Evolutionary conservation across 2,329 filamentous ascomycete genomes (phyloP), one percentile per base, ranked within the genome.

Genomic region (Nigrospora sphaerica): DNA sequence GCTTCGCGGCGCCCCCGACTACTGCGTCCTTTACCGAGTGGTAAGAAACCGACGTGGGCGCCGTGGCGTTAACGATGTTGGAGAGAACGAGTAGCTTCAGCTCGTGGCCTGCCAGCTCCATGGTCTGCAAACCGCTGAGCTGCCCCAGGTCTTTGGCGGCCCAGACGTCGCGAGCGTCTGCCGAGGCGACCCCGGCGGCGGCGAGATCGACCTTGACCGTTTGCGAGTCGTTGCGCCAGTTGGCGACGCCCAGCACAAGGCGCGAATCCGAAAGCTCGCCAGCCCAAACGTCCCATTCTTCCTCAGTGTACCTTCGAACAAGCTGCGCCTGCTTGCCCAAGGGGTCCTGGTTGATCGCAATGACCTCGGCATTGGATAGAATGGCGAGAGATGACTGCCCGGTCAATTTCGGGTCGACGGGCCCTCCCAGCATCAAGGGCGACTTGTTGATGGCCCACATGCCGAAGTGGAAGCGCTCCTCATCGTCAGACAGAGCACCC

Each of bases 271-370:
- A 72, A 1, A 78, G 62, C 9, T 69, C 62, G 0, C 74, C 74
- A 23, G 68, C 67, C 73, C 73, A 78, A 1, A 77, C 57, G 45
- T 79, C 75, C 60, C 71, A 77, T 37, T 69, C 66, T 28, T 72
- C 68, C 18, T 72, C 67, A 0, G 72, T 71, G 53, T 71, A 70
- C 6, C 74, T 65, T 5, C 72, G 62, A 1, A 71, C 57, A 1
- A 83, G 62, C n/a, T 65, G 65, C 1, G 77, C 75, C 39, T 77
- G 74, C 45, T 71, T 61, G 0, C 69, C 75, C 0, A 81, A 58
- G 0, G 70, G 49, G 53, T 82, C 79, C 52, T 82, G 78, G 52
- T 81, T 81, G 54, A 78, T 74, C 0, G 71, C 71, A 19, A 83
- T 74, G 18, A 78, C 70, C 46, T 78, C 77, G 23, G 68, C 63